These are phyloP conservation scores for Nemophila menziesii DNA, from an alignment of 257 asterid species.

Conservation along the genomic window DNA sequence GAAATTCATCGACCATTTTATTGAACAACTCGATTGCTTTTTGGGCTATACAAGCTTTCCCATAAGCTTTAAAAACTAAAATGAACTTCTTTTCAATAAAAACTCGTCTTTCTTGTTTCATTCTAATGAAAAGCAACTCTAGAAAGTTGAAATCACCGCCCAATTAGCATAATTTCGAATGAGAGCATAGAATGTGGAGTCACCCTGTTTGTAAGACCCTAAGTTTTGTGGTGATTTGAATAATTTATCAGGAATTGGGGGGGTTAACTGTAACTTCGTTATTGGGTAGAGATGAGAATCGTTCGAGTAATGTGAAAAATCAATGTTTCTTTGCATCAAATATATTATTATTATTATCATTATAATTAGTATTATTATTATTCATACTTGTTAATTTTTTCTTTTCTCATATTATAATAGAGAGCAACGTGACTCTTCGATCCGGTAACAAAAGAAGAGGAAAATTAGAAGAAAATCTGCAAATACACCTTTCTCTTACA, in stretches of 20 bases:
- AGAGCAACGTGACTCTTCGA: too few relatives aligned
- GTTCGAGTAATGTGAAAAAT: too few relatives aligned
- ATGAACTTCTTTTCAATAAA: conserved; percentile 65
- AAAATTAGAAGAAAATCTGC: too few relatives aligned
- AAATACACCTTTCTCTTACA: too few relatives aligned
- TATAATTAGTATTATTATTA: too few relatives aligned
- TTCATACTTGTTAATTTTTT: too few relatives aligned
- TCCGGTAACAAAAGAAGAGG: too few relatives aligned
- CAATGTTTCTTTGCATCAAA: too few relatives aligned
- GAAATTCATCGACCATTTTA: conserved; percentile 67
- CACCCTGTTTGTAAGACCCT: conserved; percentile 73
- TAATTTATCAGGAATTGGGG: conserved; percentile 43
- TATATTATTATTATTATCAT: too few relatives aligned
- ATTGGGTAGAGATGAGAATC: too few relatives aligned
- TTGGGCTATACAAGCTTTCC: conserved; percentile 43
- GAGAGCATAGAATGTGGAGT: conserved; percentile 69
- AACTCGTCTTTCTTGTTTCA: conserved; percentile 57
- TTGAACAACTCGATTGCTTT: conserved; percentile 59
- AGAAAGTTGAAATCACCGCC: conserved; percentile 56
- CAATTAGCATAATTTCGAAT: conserved; percentile 50
- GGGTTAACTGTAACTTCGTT: conserved; percentile 10
- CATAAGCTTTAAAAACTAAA: conserved; percentile 58
- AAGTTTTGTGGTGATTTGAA: conserved; percentile 34
- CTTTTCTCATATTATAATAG: too few relatives aligned
- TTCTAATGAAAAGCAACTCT: conserved; percentile 52